Percentiles rank a stretch among this genome's conserved stretches.
phyloP scores from a whole-genome alignment of 164 flowering plant species.

The Buxus sempervirens region DNA sequence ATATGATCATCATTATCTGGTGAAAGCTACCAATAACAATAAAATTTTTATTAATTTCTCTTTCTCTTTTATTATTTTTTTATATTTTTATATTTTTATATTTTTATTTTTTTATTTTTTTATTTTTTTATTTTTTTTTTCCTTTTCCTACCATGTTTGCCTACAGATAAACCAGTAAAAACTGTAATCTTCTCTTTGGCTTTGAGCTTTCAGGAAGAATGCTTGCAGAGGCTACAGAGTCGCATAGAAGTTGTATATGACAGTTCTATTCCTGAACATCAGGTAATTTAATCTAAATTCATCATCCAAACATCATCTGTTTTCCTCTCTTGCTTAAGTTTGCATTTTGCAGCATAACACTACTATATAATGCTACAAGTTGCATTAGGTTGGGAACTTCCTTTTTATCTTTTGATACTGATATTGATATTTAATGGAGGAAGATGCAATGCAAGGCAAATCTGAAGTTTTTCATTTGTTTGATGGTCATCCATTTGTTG shows the following conservation, averaged over 20 bases:
- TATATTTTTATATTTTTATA: too few relatives aligned
- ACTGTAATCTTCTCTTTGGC: neutral
- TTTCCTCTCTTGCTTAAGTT: neutral
- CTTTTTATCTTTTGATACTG: too few relatives aligned
- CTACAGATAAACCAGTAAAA: neutral
- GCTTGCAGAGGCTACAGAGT: slow-evolving; percentile 73
- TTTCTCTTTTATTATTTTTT: too few relatives aligned
- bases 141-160: neutral
- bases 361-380: too few relatives aligned
- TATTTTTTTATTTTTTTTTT: too few relatives aligned
- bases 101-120: too few relatives aligned
- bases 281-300: slow-evolving; percentile 43
- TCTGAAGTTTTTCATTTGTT: neutral
- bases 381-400: neutral
- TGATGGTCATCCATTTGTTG: neutral
- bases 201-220: slow-evolving; percentile 68
- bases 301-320: neutral
- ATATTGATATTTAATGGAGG: neutral
- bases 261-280: slow-evolving; percentile 76
- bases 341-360: neutral
- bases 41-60: too few relatives aligned
- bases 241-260: slow-evolving; percentile 86
- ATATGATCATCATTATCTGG: neutral
- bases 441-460: neutral
- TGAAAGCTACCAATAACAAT: neutral